phyloP scores from a whole-genome alignment of 2,329 filamentous ascomycete species.

The Neurospora sp. region DNA sequence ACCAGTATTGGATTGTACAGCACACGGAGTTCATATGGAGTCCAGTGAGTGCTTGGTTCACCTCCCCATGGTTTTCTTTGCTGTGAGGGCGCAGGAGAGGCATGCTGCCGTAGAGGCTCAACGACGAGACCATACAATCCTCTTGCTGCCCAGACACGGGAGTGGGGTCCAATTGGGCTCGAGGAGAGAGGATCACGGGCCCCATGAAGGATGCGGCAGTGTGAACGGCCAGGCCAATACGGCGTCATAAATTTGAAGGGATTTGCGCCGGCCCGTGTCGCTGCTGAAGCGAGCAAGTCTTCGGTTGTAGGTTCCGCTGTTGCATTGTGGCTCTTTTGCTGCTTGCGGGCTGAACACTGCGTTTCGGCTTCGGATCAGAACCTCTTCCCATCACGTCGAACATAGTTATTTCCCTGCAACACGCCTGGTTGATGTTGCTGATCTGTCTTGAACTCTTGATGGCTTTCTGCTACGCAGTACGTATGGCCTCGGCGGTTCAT shows the following conservation, averaged over 20 bases:
- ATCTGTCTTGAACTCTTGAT: neutral
- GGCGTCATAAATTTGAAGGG: neutral
- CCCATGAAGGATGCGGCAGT: neutral
- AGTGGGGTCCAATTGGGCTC: neutral
- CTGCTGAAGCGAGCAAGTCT: neutral
- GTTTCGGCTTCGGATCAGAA: neutral
- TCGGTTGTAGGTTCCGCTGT: neutral
- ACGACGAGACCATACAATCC: neutral
- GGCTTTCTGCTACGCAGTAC: neutral
- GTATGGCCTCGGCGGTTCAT: neutral
- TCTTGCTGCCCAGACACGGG: neutral
- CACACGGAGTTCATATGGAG: neutral
- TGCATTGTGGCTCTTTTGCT: neutral
- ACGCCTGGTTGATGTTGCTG: neutral
- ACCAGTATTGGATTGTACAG: neutral
- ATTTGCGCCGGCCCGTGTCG: neutral
- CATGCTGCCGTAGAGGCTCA: neutral
- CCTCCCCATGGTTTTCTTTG: neutral
- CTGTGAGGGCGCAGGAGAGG: neutral
- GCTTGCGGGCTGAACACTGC: neutral
- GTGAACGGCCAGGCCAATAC: neutral
- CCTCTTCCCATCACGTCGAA: neutral
- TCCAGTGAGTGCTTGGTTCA: neutral
- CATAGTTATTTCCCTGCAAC: neutral
- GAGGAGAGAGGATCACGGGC: neutral